Percentiles rank a stretch among this genome's conserved stretches.
Evolutionary conservation across 164 flowering plant species (phyloP).

Genomic region (Annona squamosa): DNA sequence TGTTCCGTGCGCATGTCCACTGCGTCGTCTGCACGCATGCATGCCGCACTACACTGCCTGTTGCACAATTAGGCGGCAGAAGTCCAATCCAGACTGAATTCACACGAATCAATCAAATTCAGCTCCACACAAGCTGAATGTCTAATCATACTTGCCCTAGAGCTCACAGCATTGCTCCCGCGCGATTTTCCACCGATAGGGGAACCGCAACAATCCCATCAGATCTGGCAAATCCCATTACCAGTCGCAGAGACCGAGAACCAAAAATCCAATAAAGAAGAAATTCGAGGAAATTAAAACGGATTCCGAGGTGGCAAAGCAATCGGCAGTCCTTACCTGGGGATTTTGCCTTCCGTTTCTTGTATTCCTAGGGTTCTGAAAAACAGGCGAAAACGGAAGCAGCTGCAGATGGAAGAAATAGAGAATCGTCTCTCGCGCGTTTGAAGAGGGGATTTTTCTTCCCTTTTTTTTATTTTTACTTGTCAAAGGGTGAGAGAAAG

Average conservation of each 20-base stretch:
- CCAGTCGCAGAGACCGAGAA: background rate
- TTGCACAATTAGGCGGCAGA: background rate
- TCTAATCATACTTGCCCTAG: background rate
- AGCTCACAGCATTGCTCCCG: background rate
- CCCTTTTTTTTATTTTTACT: background rate
- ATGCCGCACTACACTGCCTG: background rate
- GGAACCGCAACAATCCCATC: background rate
- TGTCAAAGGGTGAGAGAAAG: background rate
- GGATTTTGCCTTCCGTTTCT: background rate
- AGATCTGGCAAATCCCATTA: background rate
- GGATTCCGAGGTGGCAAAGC: background rate
- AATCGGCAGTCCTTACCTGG: background rate
- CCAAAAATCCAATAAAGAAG: background rate
- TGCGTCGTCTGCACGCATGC: background rate
- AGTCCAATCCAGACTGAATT: background rate
- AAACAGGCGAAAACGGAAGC: background rate
- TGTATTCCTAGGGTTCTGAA: conserved; percentile 8
- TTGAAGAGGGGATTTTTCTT: background rate
- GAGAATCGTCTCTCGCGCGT: background rate
- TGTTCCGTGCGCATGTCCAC: background rate
- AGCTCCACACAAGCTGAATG: background rate
- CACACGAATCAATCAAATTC: background rate
- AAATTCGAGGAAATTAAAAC: background rate
- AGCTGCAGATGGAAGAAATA: background rate
- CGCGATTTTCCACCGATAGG: background rate